phyloP scores from a whole-genome alignment of 805 yeast genomes.

The Kodamaea kaohsiungensis region DNA sequence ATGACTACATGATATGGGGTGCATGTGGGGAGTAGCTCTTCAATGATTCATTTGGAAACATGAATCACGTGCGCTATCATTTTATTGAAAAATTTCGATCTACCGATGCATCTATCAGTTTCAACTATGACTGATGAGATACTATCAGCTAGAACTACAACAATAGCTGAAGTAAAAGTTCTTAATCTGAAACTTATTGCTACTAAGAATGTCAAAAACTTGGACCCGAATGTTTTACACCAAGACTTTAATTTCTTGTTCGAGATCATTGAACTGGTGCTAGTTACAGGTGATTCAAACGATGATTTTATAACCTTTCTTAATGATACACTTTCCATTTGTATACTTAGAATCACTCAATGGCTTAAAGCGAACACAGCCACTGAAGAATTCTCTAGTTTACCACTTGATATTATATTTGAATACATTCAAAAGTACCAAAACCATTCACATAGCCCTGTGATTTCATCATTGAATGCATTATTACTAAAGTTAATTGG shows the following conservation, averaged over 20 bases:
- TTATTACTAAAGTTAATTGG: slow-evolving; percentile 55
- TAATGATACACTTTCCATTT: slow-evolving; percentile 61
- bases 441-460: slow-evolving; percentile 69
- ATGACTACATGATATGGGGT: too few species aligned
- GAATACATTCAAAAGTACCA: slow-evolving; percentile 65
- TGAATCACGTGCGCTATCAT: not conserved
- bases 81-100: not conserved
- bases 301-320: slow-evolving; percentile 16
- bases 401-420: slow-evolving; percentile 37
- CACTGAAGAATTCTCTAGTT: slow-evolving; percentile 16
- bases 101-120: not conserved
- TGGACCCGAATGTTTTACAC: not conserved
- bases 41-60: too few species aligned
- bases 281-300: slow-evolving; percentile 3
- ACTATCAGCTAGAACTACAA: not conserved
- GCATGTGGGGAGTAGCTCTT: too few species aligned
- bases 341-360: slow-evolving; percentile 61
- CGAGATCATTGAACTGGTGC: not conserved
- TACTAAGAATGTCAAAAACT: not conserved
- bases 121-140: not conserved
- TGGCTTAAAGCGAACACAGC: slow-evolving; percentile 10
- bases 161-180: not conserved
- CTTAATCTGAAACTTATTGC: not conserved
- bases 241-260: not conserved
- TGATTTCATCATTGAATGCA: slow-evolving; percentile 67